Conservation (phyloP, 2,329 filamentous ascomycete species). For the Atkinsonella texensis region DNA sequence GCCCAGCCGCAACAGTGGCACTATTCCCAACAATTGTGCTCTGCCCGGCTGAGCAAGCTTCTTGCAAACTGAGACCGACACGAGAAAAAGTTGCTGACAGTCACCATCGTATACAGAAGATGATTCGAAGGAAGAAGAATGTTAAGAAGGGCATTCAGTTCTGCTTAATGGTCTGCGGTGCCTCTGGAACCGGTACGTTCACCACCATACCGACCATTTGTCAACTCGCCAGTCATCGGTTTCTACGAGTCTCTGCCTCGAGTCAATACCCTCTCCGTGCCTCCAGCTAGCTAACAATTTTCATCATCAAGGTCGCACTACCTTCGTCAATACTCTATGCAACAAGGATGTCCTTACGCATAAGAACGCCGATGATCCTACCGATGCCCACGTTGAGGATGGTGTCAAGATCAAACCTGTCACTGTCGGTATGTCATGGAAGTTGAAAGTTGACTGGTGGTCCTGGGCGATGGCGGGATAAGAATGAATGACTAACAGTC, state of each 20-base stretch:
- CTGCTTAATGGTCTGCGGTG: conserved; percentile 99
- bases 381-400: conserved; percentile 83
- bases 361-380: conserved; percentile 87
- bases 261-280: too few species aligned
- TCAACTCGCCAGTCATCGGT: not conserved
- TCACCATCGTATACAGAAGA: conserved; percentile 46
- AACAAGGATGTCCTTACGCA: conserved; percentile 81
- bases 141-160: conserved; percentile 99
- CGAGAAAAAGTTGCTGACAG: conserved; percentile 16
- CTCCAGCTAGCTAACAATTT: too few species aligned
- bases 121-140: conserved; percentile 99
- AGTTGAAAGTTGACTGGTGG: not conserved
- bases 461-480: not conserved
- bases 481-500: conserved; percentile 1
- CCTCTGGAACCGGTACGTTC: conserved; percentile 84
- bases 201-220: not conserved
- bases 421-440: conserved; percentile 62
- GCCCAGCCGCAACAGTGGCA: not conserved
- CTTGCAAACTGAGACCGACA: not conserved
- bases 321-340: conserved; percentile 98
- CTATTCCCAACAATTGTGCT: conserved; percentile 2
- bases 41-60: conserved; percentile 5
- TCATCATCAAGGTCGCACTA: conserved; percentile 64
- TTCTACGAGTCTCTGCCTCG: too few species aligned
- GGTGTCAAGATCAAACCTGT: conserved; percentile 97